Evolutionary conservation across 306 rosid species (phyloP).

Genomic region (Glycine soja): DNA sequence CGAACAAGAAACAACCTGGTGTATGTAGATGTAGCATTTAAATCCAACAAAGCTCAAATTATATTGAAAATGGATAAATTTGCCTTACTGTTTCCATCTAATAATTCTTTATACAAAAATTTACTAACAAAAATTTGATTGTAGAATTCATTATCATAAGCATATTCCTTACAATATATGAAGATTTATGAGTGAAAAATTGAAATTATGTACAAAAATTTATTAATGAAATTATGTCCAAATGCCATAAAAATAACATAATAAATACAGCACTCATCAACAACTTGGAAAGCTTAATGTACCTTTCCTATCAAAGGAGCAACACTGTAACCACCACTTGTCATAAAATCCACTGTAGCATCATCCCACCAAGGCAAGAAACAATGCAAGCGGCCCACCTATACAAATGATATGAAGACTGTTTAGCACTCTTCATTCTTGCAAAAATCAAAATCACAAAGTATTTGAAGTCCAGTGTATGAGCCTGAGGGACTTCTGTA

Average conservation of each 20-base stretch:
- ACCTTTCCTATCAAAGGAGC: slow-evolving; percentile 70
- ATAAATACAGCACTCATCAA: background rate
- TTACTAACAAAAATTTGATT: background rate
- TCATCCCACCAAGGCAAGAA: slow-evolving; percentile 90
- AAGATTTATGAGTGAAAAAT: background rate
- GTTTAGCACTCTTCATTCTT: slow-evolving; percentile 33
- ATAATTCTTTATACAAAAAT: background rate
- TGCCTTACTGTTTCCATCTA: background rate
- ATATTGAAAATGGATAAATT: background rate
- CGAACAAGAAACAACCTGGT: background rate
- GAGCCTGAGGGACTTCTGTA: background rate
- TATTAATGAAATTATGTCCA: too few species aligned
- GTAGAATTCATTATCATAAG: background rate
- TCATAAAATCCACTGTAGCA: slow-evolving; percentile 83
- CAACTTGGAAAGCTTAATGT: slow-evolving; percentile 32
- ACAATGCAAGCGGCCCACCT: slow-evolving; percentile 91
- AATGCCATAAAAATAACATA: slow-evolving; percentile 23
- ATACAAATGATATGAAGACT: slow-evolving; percentile 40
- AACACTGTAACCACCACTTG: slow-evolving; percentile 84
- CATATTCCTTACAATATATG: background rate
- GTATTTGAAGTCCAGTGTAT: slow-evolving; percentile 10
- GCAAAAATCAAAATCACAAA: slow-evolving; percentile 31
- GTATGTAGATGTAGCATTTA: background rate
- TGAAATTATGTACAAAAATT: too few species aligned
- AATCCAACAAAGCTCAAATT: background rate